Evolutionary conservation across 2,329 filamentous ascomycete species (phyloP), one percentile per base, ranked within the genome.

Genomic region (Hypoxylon sp.): DNA sequence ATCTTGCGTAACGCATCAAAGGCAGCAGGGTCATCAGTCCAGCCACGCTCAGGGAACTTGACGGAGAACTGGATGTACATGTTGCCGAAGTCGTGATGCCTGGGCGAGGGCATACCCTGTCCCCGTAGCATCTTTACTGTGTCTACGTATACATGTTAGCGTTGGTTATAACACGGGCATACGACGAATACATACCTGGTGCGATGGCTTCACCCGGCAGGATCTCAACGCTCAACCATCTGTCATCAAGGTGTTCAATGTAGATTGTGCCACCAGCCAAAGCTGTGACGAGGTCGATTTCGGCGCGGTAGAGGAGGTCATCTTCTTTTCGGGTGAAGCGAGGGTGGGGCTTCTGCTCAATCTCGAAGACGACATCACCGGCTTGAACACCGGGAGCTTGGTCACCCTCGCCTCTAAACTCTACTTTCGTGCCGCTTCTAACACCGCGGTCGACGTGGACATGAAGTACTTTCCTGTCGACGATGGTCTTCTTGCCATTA

Each of bases 391-490:
- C 95, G 19, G 96, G 96, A 64, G 94, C 90, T 80, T 98, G 96
- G 80, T 99, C 96, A 82, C 96, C 96, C 81, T 99, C 96, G 65
- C 96, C 96, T 63, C 92, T 90, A 87, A 98, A 99, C 80, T 98
- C 94, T 73, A 99, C 94, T 87, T 97, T 97, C 83, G 95, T 95
- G 70, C 96, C 96, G 79, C 89, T 94, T 82, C 92, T 91, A 70
- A 99, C 94, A 83, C 96, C 96, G 79, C 91, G 92, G 83, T 99
- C 96, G 78, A 99, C 94, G 81, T 98, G 95, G 67, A 99, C 96
- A 81, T 99, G 96, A 63, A 99, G 91, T 13, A 99, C 95, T 87
- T 99, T 99, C 77, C 96, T 90, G 85, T 99, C 96, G 68, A 98
- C 93, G 69, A 96, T 86, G 17, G 96, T 99, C 90, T 99, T 99